Base-by-base conservation (phyloP, 2,329 filamentous ascomycete species). In the Verticillium klebahnii region DNA sequence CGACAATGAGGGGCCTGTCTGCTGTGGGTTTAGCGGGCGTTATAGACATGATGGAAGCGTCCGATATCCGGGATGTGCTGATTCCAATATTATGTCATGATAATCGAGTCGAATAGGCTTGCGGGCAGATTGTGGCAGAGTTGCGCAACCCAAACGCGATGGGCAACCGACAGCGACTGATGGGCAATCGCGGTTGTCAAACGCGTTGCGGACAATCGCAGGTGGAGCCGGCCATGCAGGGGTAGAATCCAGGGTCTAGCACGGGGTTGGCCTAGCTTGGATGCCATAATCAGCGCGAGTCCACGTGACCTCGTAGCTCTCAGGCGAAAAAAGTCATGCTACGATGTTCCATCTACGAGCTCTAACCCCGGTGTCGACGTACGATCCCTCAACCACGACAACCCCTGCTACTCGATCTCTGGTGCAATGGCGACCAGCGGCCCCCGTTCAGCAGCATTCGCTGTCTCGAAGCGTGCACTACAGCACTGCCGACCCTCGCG, bases 1-100 rank as follows among this genome's bases (percentile, higher is more conserved):
- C 72, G 45, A 72, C 66, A 3, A 82, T 72, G 45, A 52, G 45
- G 19, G 45, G 45, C 45, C 14, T 61, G 60, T 7, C 67, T 70
- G 64, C 70, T 71, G 62, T 66, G 68, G 55, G 68, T 60, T 19
- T 62, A 57, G 62, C 60, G 59, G 50, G 63, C 58, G 45, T 29
- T 5, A 54, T 55, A 45, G 65, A 69, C 54, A 77, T 68, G 45
- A 62, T 73, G 11, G 64, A 39, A 14, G 9, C 8, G 9, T 36
- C n/a, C 31, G n/a, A n/a, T 34, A 40, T 8, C 12, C 6, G 31
- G n/a, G 12, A 12, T 59, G 34, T 19, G 56, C 36, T 39, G 31
- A 2, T 3, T 12, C 2, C 29, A 34, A 19, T 34, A 25, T 59
- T 34, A 63, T 54, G 45, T 17, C 63, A 64, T 64, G 17, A 31